phyloP scores from a whole-genome alignment of 139 green algal genomes.

The Closterium sp. region DNA sequence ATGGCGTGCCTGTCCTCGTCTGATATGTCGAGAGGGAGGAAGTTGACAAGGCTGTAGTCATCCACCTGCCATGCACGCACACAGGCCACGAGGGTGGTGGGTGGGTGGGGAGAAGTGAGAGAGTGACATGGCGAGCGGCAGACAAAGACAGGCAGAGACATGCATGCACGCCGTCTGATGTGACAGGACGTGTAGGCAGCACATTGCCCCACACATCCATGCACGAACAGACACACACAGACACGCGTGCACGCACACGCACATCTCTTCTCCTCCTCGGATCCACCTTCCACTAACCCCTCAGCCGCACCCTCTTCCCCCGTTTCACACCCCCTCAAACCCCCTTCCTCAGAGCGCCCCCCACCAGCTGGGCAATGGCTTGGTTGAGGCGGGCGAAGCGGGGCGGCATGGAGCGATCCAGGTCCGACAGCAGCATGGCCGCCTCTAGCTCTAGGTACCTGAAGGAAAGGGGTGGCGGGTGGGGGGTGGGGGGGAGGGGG shows the following conservation, averaged over 20 bases:
- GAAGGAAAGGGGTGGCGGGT: not conserved
- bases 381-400: slow-evolving; percentile 44
- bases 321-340: not conserved
- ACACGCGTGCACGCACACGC: too few species aligned
- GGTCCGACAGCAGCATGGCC: slow-evolving; percentile 37
- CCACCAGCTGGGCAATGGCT: slow-evolving; percentile 48
- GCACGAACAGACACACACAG: too few species aligned
- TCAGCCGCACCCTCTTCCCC: not conserved
- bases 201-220: too few species aligned
- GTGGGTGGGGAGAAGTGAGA: too few species aligned
- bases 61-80: slow-evolving; percentile 38
- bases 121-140: not conserved
- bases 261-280: not conserved
- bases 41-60: slow-evolving; percentile 58
- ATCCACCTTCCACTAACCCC: not conserved
- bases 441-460: slow-evolving; percentile 47
- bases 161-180: not conserved
- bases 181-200: not conserved
- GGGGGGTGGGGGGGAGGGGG: not conserved
- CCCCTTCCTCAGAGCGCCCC: not conserved
- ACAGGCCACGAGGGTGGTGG: not conserved
- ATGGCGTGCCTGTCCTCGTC: slow-evolving; percentile 49
- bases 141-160: not conserved
- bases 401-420: slow-evolving; percentile 42
- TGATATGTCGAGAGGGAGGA: slow-evolving; percentile 50